Percentiles rank a stretch among this genome's conserved stretches.
Conservation (phyloP, 1,284 basidiomycete species). For the Mycena sp. region DNA sequence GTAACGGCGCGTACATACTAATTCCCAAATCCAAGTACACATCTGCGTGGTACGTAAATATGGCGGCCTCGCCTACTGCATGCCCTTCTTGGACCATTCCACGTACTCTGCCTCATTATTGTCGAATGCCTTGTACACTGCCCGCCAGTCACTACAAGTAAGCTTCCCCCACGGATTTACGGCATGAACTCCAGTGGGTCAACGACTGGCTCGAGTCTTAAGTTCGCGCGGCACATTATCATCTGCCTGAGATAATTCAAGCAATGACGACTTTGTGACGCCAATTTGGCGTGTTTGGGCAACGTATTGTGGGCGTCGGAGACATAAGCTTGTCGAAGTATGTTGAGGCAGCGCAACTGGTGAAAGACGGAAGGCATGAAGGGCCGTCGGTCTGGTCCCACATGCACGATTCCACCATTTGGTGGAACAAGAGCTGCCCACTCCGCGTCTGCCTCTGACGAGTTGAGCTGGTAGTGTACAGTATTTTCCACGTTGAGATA, state of each 20-base stretch:
- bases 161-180: neutral
- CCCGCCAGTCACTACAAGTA: too few species aligned
- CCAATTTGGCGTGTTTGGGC: too few species aligned
- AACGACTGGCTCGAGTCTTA: neutral
- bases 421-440: neutral
- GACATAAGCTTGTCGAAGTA: neutral
- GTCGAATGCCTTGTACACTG: too few species aligned
- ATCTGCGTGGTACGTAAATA: too few species aligned
- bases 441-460: neutral
- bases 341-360: constrained; percentile 5
- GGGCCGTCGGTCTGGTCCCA: neutral
- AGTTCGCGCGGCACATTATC: constrained; percentile 4
- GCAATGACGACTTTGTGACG: too few species aligned
- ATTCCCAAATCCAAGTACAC: too few species aligned
- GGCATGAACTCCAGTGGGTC: neutral
- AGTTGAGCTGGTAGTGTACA: constrained; percentile 1
- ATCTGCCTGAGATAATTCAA: constrained; percentile 2
- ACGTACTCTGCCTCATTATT: too few species aligned
- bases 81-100: too few species aligned
- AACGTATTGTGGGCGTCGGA: neutral
- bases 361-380: neutral
- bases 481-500: constrained; percentile 1
- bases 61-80: too few species aligned
- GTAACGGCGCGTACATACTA: too few species aligned
- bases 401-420: neutral